A percentile compares a stretch with the other conserved stretches of the same genome.
phyloP scores from a whole-genome alignment of 2,329 filamentous ascomycete species.

The Stagonosporopsis chrysanthemi region DNA sequence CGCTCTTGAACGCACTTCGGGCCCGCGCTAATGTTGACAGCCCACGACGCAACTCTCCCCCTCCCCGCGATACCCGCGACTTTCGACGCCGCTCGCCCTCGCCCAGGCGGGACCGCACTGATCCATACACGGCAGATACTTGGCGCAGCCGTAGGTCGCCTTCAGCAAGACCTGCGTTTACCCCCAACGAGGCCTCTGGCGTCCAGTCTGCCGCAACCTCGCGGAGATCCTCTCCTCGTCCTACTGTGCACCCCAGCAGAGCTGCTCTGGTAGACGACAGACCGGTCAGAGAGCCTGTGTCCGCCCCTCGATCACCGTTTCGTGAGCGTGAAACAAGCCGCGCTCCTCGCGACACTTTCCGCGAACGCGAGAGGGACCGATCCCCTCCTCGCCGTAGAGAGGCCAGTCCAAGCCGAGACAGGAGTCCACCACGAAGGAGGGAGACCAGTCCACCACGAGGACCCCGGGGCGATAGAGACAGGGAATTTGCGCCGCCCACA shows the following conservation, averaged over 20 bases:
- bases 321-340: conserved; percentile 44
- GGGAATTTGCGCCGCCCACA: conserved; percentile 49
- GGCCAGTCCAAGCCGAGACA: conserved; percentile 31
- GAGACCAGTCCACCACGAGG: conserved; percentile 48
- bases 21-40: conserved; percentile 27
- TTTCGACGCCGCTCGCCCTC: conserved; percentile 63
- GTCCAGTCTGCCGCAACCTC: conserved; percentile 65
- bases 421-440: conserved; percentile 46
- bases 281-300: conserved; percentile 39
- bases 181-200: conserved; percentile 60
- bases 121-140: conserved; percentile 57
- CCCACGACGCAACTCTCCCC: conserved; percentile 53
- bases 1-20: background rate
- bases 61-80: conserved; percentile 54
- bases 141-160: conserved; percentile 62
- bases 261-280: conserved; percentile 49
- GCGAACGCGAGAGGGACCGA: conserved; percentile 39
- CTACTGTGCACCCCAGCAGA: conserved; percentile 62
- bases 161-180: conserved; percentile 50
- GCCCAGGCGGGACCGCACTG: conserved; percentile 58
- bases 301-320: conserved; percentile 44
- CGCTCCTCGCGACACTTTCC: conserved; percentile 29
- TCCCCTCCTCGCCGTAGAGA: conserved; percentile 51
- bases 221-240: conserved; percentile 66
- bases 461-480: conserved; percentile 43